phyloP scores from a whole-genome alignment of 805 yeast genomes.

The Yarrowia sp. region DNA sequence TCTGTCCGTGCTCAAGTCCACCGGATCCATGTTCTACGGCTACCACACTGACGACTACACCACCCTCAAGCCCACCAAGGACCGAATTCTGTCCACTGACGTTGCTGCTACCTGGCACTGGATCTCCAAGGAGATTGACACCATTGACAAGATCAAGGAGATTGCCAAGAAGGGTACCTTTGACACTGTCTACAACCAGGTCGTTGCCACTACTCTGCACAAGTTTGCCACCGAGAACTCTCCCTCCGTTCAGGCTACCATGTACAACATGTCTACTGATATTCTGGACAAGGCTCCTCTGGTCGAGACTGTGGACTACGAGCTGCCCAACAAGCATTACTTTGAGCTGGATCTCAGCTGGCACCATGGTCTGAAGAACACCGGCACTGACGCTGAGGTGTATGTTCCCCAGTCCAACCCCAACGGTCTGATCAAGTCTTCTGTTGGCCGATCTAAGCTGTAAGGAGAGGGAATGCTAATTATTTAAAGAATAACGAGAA shows the following conservation, averaged over 20 bases:
- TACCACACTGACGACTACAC: constrained; percentile 85
- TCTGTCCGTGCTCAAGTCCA: constrained; percentile 80
- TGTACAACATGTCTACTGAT: constrained; percentile 84
- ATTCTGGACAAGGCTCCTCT: constrained; percentile 59
- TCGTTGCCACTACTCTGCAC: constrained; percentile 67
- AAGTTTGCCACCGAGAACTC: constrained; percentile 83
- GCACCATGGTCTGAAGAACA: constrained; percentile 72
- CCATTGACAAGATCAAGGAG: constrained; percentile 47
- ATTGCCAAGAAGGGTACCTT: constrained; percentile 62
- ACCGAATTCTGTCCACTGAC: constrained; percentile 85
- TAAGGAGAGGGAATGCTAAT: constrained; percentile 33
- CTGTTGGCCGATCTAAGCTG: constrained; percentile 72
- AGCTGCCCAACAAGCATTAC: constrained; percentile 90
- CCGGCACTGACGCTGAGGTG: constrained; percentile 63
- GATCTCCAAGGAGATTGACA: constrained; percentile 29
- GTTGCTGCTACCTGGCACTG: constrained; percentile 51
- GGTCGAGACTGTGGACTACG: constrained; percentile 65
- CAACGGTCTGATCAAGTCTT: constrained; percentile 84
- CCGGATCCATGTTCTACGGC: constrained; percentile 91
- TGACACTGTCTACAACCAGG: constrained; percentile 60
- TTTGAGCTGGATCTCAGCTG: constrained; percentile 75
- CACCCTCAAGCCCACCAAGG: constrained; percentile 76
- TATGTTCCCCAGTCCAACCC: constrained; percentile 89
- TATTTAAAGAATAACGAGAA: neutral
- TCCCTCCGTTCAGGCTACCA: constrained; percentile 94